phyloP scores from a whole-genome alignment of 192 early-diverging fungal genomes.

The Entomortierella parvispora region DNA sequence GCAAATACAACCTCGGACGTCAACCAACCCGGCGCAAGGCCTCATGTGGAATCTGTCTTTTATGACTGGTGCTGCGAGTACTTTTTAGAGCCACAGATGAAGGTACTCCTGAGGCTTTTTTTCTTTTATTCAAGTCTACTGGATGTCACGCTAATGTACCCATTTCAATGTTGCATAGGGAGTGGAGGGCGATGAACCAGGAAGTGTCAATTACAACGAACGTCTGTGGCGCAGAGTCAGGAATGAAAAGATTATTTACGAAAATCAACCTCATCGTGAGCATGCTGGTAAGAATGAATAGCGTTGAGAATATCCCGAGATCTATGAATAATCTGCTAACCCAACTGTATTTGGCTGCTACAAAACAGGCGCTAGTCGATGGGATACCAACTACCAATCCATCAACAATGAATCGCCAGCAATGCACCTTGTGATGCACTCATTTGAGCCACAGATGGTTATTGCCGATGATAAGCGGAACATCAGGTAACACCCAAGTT shows the following conservation, averaged over 20 bases:
- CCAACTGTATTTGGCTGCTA: background rate
- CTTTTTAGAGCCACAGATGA: constrained; percentile 90
- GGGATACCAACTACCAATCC: constrained; percentile 62
- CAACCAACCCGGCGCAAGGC: constrained; percentile 56
- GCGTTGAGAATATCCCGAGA: background rate
- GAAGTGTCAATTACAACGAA: constrained; percentile 79
- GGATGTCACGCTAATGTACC: too few species aligned
- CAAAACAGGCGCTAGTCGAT: constrained; percentile 60
- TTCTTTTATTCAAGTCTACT: constrained; percentile 13
- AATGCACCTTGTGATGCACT: constrained; percentile 76
- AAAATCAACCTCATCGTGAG: constrained; percentile 60
- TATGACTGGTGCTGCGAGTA: constrained; percentile 90
- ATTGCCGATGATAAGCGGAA: constrained; percentile 77
- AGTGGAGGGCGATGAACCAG: constrained; percentile 83
- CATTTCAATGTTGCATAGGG: constrained; percentile 47
- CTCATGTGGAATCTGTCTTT: constrained; percentile 68
- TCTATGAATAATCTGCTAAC: background rate
- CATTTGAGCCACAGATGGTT: constrained; percentile 86
- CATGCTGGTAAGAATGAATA: constrained; percentile 57
- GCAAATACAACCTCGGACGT: constrained; percentile 16
- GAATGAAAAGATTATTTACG: constrained; percentile 70
- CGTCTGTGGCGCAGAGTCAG: constrained; percentile 76
- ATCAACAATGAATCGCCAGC: constrained; percentile 65
- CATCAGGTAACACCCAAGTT: constrained; percentile 64
- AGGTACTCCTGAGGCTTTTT: constrained; percentile 51